A percentile compares a stretch with the other conserved stretches of the same genome.
Evolutionary conservation across 2,329 filamentous ascomycete genomes (phyloP).

Genomic region (Fusarium nanum): DNA sequence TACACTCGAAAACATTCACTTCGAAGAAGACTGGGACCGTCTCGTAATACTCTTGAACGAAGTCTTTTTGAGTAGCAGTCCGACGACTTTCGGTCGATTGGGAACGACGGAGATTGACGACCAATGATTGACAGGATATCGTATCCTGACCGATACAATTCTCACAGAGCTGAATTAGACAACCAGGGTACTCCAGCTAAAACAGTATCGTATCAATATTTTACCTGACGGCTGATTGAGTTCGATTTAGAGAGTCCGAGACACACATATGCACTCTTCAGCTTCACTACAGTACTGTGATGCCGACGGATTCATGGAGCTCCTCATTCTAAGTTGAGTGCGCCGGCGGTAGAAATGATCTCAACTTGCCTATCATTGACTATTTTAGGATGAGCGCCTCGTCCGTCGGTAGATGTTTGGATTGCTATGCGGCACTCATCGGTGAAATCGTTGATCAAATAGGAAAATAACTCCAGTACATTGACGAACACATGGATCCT

Average conservation of each 20-base stretch:
- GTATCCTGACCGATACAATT: conserved; percentile 9
- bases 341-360: no score
- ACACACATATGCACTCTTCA: conserved; percentile 2
- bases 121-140: neutral
- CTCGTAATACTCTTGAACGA: neutral
- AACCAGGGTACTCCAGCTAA: conserved; percentile 6
- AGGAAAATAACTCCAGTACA: neutral
- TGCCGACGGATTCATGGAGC: neutral
- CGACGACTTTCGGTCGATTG: neutral
- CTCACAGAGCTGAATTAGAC: neutral
- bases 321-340: neutral
- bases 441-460: neutral
- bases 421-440: neutral
- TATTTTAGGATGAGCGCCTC: neutral
- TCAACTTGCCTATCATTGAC: neutral
- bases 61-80: neutral
- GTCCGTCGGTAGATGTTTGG: neutral
- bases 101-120: neutral
- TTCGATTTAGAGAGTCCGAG: conserved; percentile 19
- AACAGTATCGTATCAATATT: neutral
- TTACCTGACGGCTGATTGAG: conserved; percentile 9
- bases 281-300: neutral
- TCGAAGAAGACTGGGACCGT: neutral
- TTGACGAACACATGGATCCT: neutral
- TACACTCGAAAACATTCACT: neutral